phyloP scores from a whole-genome alignment of 2,329 filamentous ascomycete genomes.

The Nemania sp. region DNA sequence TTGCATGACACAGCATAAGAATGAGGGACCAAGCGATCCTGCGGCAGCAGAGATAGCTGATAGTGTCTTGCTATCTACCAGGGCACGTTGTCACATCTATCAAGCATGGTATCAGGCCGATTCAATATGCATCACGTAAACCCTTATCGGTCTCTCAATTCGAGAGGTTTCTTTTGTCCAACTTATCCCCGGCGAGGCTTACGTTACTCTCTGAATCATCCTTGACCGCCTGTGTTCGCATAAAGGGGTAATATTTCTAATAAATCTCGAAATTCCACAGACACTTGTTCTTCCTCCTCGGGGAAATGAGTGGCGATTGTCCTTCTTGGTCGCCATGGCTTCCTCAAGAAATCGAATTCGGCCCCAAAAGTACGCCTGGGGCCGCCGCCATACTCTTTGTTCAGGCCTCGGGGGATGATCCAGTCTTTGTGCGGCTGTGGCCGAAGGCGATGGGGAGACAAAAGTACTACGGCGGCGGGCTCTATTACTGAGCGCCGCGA shows the following conservation, averaged over 20 bases:
- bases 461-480: constrained; percentile 23
- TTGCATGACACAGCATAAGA: constrained; percentile 5
- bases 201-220: not conserved
- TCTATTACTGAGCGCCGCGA: constrained; percentile 8
- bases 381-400: constrained; percentile 34
- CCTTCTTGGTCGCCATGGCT: constrained; percentile 24
- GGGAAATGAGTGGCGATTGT: constrained; percentile 13
- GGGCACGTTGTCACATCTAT: too few species aligned
- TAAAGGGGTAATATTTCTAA: constrained; percentile 6
- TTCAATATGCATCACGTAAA: constrained; percentile 4
- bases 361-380: constrained; percentile 33
- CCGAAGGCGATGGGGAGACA: constrained; percentile 27
- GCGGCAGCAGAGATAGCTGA: too few species aligned
- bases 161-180: not conserved
- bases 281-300: not conserved
- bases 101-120: constrained; percentile 8
- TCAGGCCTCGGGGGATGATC: constrained; percentile 20
- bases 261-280: constrained; percentile 4
- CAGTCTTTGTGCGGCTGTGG: constrained; percentile 32
- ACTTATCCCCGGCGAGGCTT: not conserved
- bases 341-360: constrained; percentile 28
- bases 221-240: not conserved
- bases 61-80: constrained; percentile 15
- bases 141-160: constrained; percentile 4
- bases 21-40: not conserved